Evolutionary conservation across 805 yeast genomes (phyloP), one percentile per base, ranked within the genome.

Genomic region (Nakazawaea sp.): DNA sequence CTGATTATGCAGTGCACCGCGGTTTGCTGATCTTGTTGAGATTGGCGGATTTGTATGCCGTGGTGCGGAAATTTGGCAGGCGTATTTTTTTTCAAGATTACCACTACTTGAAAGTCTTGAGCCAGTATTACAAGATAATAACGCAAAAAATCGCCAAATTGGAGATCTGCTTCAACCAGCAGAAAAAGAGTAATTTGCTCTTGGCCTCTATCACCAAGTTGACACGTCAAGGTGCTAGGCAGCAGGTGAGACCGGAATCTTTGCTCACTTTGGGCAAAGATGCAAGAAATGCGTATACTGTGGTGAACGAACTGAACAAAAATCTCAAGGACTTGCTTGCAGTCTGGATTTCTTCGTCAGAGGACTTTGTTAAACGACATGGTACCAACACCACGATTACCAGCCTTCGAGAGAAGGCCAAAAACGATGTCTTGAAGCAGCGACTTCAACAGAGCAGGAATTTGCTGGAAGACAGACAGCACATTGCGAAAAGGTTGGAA

Each of bases 31-130:
- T 66, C 36, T 56, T 73, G 4, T 46, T 72, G 25, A 55, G 74
- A 33, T 48, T 70, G 29, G 75, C 77, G 30, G 80, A 74, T 45
- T 38, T 73, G 23, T 73, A 72, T 46, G 59, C 67, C 4, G 53
- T 68, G 3, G 45, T 70, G 17, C 56, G 80, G 34, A 61, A 61
- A 41, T 56, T 66, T 35, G 78, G 78, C 4, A 61, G 73, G 41
- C 64, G 67, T 31, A 48, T 70, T 5, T 71, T 62, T 44, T 52
- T 63, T 18, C 65, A 72, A 28, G 72, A 74, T 50, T 50, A 56
- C 36, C 53, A 59, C 35, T 73, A 70, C 45, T 64, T 64, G 35
- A 61, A 64, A 35, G 59, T 60, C 21, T 68, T 64, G 46, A 43
- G 51, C 13, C 49, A 53, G 18, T 33, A 47, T 2, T 50, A 50